phyloP scores from a whole-genome alignment of 202 grass and related monocot genomes.

The Cymbopogon flexuosus region DNA sequence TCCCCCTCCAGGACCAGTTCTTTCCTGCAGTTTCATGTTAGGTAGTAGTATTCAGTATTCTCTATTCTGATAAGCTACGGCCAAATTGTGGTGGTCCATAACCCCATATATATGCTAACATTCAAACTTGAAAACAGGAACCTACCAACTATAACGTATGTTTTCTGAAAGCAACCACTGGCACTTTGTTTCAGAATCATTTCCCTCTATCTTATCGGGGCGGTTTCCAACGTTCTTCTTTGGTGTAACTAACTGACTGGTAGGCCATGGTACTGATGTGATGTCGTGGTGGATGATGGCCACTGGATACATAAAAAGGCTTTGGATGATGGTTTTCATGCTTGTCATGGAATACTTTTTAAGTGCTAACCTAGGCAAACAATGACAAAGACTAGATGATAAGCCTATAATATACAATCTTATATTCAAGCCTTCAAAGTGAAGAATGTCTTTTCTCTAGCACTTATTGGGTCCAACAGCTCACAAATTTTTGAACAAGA shows the following conservation, averaged over 20 bases:
- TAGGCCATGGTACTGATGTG: slow-evolving; percentile 21
- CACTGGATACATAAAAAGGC: neutral
- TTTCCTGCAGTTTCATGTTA: neutral
- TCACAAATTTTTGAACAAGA: neutral
- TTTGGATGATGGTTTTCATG: slow-evolving; percentile 27
- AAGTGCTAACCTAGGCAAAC: slow-evolving; percentile 13
- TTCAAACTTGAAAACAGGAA: slow-evolving; percentile 1
- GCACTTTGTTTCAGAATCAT: neutral
- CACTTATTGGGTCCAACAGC: slow-evolving; percentile 1
- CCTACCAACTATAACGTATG: neutral
- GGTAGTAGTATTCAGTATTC: neutral
- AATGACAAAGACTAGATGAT: slow-evolving; percentile 21
- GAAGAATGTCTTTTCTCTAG: slow-evolving; percentile 36
- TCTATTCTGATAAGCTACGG: neutral
- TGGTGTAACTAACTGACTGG: slow-evolving; percentile 9
- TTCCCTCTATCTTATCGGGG: neutral
- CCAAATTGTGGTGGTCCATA: neutral
- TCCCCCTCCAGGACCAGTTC: neutral
- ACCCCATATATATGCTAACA: neutral
- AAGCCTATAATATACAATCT: slow-evolving; percentile 1
- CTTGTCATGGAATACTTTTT: slow-evolving; percentile 3
- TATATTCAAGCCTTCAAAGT: slow-evolving; percentile 40
- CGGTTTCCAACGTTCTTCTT: neutral
- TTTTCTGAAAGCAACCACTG: neutral
- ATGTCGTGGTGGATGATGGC: slow-evolving; percentile 12